Conservation (phyloP, 371 early-diverging fungal species). For the Mucor lusitanicus region DNA sequence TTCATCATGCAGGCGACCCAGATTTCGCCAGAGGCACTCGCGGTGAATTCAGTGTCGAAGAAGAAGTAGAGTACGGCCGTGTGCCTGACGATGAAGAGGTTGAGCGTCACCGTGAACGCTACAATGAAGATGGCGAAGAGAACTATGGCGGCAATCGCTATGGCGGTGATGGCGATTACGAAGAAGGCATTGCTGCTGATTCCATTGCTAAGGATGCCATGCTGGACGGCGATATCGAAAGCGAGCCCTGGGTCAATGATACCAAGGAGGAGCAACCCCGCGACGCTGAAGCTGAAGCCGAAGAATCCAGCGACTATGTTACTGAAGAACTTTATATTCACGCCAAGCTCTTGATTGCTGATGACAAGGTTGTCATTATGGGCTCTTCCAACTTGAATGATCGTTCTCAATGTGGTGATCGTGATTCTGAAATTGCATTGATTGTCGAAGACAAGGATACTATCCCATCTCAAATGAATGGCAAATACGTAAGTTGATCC, state of each 20-base stretch:
- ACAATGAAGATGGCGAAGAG: conserved; percentile 18
- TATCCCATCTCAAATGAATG: conserved; percentile 77
- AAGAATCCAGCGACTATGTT: conserved; percentile 56
- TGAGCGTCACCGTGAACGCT: conserved; percentile 7
- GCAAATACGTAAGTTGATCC: conserved; percentile 52
- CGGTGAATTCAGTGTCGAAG: conserved; percentile 29
- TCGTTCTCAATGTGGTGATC: conserved; percentile 86
- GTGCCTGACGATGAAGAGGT: conserved; percentile 21
- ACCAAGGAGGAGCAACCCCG: conserved; percentile 22
- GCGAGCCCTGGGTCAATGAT: conserved; percentile 41
- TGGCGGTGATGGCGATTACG: neutral
- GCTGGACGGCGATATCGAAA: conserved; percentile 34
- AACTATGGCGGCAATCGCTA: conserved; percentile 1
- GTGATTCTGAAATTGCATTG: conserved; percentile 91
- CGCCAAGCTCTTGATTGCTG: conserved; percentile 90
- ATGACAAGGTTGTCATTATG: conserved; percentile 79
- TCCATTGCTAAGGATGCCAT: conserved; percentile 42
- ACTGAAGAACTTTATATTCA: conserved; percentile 93
- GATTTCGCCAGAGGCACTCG: conserved; percentile 37
- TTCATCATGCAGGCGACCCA: conserved; percentile 33
- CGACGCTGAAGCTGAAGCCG: conserved; percentile 24
- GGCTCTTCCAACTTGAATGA: conserved; percentile 95
- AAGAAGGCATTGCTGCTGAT: conserved; percentile 32
- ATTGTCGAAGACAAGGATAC: conserved; percentile 76
- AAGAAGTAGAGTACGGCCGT: conserved; percentile 36